Evolutionary conservation across 441 rosid genomes (phyloP).

Genomic region (Raphanus hybrid): DNA sequence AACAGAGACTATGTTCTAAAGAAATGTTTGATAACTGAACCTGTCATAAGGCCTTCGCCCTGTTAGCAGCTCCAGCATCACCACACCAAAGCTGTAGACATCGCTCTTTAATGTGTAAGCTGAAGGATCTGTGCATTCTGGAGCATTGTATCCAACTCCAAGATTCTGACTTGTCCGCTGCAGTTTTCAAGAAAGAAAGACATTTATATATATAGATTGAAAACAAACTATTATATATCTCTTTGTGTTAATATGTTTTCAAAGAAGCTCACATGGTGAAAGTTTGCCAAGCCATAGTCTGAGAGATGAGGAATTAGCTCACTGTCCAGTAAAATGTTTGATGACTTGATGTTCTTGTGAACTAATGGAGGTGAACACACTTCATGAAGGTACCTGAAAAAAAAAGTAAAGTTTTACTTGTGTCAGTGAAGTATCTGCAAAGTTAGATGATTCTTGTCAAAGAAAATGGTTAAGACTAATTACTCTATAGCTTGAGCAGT

Average conservation of each 20-base stretch:
- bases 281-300: slow-evolving; percentile 81
- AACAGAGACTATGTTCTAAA: neutral
- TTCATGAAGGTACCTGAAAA: slow-evolving; percentile 89
- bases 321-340: slow-evolving; percentile 85
- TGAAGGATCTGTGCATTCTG: slow-evolving; percentile 77
- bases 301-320: slow-evolving; percentile 84
- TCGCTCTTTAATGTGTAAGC: slow-evolving; percentile 93
- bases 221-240: too few relatives aligned
- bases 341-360: slow-evolving; percentile 95
- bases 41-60: slow-evolving; percentile 90
- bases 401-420: neutral
- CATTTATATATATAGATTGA: too few relatives aligned
- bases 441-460: slow-evolving; percentile 4
- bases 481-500: slow-evolving; percentile 91
- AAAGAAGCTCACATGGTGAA: slow-evolving; percentile 61
- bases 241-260: too few relatives aligned
- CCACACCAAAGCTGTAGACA: slow-evolving; percentile 91
- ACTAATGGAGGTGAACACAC: slow-evolving; percentile 79
- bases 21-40: slow-evolving; percentile 38
- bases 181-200: slow-evolving; percentile 28
- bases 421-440: too few relatives aligned
- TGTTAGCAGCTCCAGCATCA: slow-evolving; percentile 87
- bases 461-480: slow-evolving; percentile 31
- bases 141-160: slow-evolving; percentile 93
- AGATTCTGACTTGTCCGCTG: slow-evolving; percentile 89